Percentiles rank a stretch among this genome's conserved stretches.
These are phyloP conservation scores for Amanita subjunquillea DNA, from an alignment of 768 basidiomycete genomes.

Conservation along the genomic window DNA sequence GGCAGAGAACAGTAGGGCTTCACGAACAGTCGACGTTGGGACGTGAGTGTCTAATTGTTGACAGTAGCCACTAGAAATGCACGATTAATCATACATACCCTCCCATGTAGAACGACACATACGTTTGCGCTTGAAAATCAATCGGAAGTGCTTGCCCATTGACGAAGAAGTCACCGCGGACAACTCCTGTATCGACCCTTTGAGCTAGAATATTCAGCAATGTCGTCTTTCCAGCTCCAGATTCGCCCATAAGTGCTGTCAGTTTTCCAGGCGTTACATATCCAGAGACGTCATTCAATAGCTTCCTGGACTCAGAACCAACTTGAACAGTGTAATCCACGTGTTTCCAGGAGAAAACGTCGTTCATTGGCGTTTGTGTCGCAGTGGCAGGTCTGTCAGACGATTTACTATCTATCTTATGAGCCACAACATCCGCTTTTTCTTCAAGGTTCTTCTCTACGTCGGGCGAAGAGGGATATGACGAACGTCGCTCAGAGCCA, in stretches of 20 bases:
- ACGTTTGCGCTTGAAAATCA: conserved; percentile 57
- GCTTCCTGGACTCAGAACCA: conserved; percentile 29
- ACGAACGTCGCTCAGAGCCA: conserved; percentile 20
- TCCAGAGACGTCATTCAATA: conserved; percentile 69
- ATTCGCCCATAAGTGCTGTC: conserved; percentile 68
- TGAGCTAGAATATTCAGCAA: conserved; percentile 48
- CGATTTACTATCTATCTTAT: conserved; percentile 9
- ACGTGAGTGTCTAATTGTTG: conserved; percentile 83
- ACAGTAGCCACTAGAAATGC: conserved; percentile 45
- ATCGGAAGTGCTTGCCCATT: conserved; percentile 41
- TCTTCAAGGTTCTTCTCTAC: conserved; percentile 13
- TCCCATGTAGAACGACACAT: not conserved
- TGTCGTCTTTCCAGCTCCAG: conserved; percentile 47
- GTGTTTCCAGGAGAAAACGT: conserved; percentile 76
- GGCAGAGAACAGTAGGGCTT: conserved; percentile 75
- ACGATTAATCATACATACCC: not conserved
- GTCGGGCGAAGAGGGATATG: conserved; percentile 11
- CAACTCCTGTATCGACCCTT: conserved; percentile 34
- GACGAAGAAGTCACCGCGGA: conserved; percentile 42
- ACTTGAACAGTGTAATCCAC: conserved; percentile 58
- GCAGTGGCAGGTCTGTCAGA: conserved; percentile 21
- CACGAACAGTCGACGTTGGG: conserved; percentile 65
- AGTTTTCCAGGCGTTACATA: conserved; percentile 79
- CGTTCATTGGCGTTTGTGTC: conserved; percentile 32
- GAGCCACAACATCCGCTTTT: conserved; percentile 2